A percentile compares a stretch with the other conserved stretches of the same genome.
Evolutionary conservation across 495 filamentous ascomycete genomes (phyloP).

Genomic region (Mytilinidion resinicola): DNA sequence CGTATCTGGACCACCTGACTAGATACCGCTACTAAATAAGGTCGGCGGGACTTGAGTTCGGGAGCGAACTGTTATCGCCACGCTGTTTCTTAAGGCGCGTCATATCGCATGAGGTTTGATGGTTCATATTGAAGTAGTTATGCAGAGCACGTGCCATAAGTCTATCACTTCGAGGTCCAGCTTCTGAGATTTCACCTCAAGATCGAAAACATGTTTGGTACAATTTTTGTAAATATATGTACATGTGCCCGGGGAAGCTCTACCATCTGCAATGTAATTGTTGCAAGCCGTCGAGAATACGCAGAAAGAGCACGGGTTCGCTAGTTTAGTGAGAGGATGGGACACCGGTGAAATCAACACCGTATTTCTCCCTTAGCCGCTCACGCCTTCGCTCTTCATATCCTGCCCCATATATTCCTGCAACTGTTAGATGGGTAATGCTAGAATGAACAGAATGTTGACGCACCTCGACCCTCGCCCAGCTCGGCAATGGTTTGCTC

Average conservation of each 20-base stretch:
- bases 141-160: too few species aligned
- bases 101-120: too few species aligned
- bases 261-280: not conserved
- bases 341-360: slow-evolving; percentile 58
- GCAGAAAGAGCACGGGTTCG: not conserved
- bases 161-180: too few species aligned
- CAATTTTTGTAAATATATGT: not conserved
- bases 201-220: too few species aligned
- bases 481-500: slow-evolving; percentile 76
- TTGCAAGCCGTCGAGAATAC: not conserved
- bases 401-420: slow-evolving; percentile 76
- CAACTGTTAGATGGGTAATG: slow-evolving; percentile 27
- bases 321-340: not conserved
- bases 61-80: too few species aligned
- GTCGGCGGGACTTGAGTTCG: too few species aligned
- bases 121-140: too few species aligned
- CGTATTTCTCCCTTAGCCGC: slow-evolving; percentile 84
- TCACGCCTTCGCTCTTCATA: slow-evolving; percentile 81
- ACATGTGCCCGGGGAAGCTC: not conserved
- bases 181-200: too few species aligned
- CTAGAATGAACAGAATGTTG: slow-evolving; percentile 1
- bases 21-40: too few species aligned
- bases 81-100: too few species aligned
- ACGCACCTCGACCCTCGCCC: slow-evolving; percentile 84
- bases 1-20: too few species aligned